These are phyloP conservation scores for Hypoxylon sp. DNA, from an alignment of 2,329 filamentous ascomycete species.

Conservation along the genomic window DNA sequence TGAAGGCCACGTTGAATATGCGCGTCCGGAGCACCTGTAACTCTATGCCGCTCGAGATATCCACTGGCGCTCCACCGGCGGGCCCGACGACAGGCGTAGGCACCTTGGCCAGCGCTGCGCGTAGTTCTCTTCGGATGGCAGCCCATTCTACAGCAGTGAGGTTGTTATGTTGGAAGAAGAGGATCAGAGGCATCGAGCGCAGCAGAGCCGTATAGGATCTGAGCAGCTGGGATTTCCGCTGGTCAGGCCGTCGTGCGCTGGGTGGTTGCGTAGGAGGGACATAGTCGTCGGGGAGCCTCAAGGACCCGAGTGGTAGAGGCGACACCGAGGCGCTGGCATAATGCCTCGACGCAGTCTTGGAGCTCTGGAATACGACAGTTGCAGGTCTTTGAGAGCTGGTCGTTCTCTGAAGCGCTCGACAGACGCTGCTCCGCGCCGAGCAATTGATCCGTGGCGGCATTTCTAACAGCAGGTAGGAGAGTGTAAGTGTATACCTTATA, in stretches of 20 bases:
- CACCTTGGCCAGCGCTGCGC: slow-evolving; percentile 60
- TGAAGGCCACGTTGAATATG: slow-evolving; percentile 87
- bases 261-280: slow-evolving; percentile 82
- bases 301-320: slow-evolving; percentile 37
- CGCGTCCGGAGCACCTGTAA: slow-evolving; percentile 88
- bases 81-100: slow-evolving; percentile 49
- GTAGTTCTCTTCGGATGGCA: slow-evolving; percentile 77
- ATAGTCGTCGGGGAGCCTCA: slow-evolving; percentile 61
- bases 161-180: slow-evolving; percentile 83
- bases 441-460: slow-evolving; percentile 49
- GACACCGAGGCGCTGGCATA: slow-evolving; percentile 48
- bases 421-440: slow-evolving; percentile 43
- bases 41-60: slow-evolving; percentile 73
- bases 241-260: slow-evolving; percentile 86
- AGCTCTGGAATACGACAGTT: slow-evolving; percentile 34
- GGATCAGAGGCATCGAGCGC: slow-evolving; percentile 84
- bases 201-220: slow-evolving; percentile 90
- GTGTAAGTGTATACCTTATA: background rate
- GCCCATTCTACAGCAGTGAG: slow-evolving; percentile 80
- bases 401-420: slow-evolving; percentile 43
- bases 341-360: slow-evolving; percentile 40
- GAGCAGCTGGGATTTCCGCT: slow-evolving; percentile 88
- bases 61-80: slow-evolving; percentile 57
- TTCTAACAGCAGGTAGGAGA: background rate
- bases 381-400: slow-evolving; percentile 38